A percentile compares a stretch with the other conserved stretches of the same genome.
These are phyloP conservation scores for Piper betle DNA, from an alignment of 164 flowering plant species.

Conservation along the genomic window DNA sequence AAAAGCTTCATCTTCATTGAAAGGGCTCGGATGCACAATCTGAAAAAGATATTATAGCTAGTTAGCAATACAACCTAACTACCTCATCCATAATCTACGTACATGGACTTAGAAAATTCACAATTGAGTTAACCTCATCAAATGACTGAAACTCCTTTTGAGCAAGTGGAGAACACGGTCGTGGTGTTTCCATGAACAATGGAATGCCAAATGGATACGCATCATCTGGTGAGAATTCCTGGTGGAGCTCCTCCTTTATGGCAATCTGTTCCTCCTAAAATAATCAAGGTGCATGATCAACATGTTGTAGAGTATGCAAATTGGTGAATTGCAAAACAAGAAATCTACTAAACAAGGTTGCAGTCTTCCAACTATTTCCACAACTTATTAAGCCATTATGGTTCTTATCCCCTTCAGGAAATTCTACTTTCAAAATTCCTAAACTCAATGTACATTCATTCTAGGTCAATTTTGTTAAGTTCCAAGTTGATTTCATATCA, in stretches of 20 bases:
- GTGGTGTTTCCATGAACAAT: conserved; percentile 69
- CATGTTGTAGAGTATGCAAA: too few relatives aligned
- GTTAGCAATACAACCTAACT: background rate
- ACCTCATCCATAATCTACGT: background rate
- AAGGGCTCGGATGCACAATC: conserved; percentile 25
- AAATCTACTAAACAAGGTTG: too few relatives aligned
- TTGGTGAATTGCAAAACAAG: too few relatives aligned
- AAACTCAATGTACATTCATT: too few relatives aligned
- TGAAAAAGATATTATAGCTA: conserved; percentile 14
- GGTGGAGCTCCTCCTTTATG: conserved; percentile 40
- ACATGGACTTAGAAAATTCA: background rate
- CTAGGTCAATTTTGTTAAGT: too few relatives aligned
- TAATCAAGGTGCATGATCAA: background rate
- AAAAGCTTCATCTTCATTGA: conserved; percentile 52
- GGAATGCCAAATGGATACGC: conserved; percentile 57
- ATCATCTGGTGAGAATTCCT: conserved; percentile 75
- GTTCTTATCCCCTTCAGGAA: too few relatives aligned
- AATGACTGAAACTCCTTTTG: conserved; percentile 36
- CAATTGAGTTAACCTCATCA: conserved; percentile 38
- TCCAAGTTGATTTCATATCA: too few relatives aligned
- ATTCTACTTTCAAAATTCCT: too few relatives aligned
- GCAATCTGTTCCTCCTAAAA: conserved; percentile 49
- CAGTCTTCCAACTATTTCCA: too few relatives aligned
- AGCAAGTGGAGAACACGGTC: conserved; percentile 62
- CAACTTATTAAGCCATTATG: too few relatives aligned